A percentile compares a stretch with the other conserved stretches of the same genome.
phyloP scores from a whole-genome alignment of 2,329 filamentous ascomycete genomes.

The Pestalotiopsis sp. region DNA sequence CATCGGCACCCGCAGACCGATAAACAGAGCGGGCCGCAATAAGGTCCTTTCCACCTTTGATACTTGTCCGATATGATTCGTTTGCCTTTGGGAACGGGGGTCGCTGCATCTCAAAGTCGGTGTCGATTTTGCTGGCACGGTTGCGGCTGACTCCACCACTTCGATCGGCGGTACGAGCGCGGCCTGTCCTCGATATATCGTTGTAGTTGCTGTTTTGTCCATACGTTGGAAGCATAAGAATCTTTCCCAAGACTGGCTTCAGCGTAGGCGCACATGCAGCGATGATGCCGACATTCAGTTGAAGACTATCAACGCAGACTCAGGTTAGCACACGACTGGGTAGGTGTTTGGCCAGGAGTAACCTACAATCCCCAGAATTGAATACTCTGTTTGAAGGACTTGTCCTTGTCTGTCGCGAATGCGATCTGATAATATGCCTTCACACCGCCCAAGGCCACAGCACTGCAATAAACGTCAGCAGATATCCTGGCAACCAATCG shows the following conservation, averaged over 20 bases:
- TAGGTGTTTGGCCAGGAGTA: too few relatives aligned
- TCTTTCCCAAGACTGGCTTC: slow-evolving; percentile 5
- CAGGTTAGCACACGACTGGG: background rate
- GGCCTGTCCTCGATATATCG: background rate
- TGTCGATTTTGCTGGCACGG: background rate
- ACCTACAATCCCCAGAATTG: slow-evolving; percentile 17
- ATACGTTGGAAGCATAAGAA: background rate
- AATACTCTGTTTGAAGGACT: slow-evolving; percentile 32
- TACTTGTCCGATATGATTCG: slow-evolving; percentile 6
- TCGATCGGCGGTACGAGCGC: background rate
- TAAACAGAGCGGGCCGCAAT: background rate
- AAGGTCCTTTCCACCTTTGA: slow-evolving; percentile 1
- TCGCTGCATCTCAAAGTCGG: slow-evolving; percentile 5
- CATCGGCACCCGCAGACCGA: background rate
- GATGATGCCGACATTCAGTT: slow-evolving; percentile 13
- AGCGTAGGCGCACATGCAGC: slow-evolving; percentile 12
- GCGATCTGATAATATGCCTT: slow-evolving; percentile 41
- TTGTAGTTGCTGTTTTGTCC: slow-evolving; percentile 1
- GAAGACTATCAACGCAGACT: background rate
- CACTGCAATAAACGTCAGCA: background rate
- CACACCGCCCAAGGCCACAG: slow-evolving; percentile 36
- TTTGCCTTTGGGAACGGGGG: background rate
- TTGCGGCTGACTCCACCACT: background rate
- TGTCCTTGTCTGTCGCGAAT: slow-evolving; percentile 32
- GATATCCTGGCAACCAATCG: background rate